Conservation (phyloP, 202 grass and related monocot genomes). For the Carex sylvatica region DNA sequence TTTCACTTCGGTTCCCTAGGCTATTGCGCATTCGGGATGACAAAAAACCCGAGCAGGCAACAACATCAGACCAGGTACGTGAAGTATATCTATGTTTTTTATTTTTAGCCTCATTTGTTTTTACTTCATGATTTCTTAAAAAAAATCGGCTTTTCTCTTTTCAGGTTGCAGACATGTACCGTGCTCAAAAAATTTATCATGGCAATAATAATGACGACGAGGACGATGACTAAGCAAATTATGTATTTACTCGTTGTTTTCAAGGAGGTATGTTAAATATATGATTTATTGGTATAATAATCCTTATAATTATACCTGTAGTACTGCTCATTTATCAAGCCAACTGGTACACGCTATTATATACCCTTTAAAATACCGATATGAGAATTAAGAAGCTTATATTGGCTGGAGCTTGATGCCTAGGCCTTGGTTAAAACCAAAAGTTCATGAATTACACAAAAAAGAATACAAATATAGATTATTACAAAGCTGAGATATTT, state of each 20-base stretch:
- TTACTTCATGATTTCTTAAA: not conserved
- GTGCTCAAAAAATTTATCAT: conserved; percentile 91
- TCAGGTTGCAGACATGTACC: conserved; percentile 91
- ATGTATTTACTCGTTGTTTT: not conserved
- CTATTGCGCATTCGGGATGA: conserved; percentile 77
- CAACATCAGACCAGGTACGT: conserved; percentile 79
- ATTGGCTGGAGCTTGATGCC: not conserved
- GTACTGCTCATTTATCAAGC: not conserved
- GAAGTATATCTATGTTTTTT: conserved; percentile 11
- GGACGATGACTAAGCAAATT: conserved; percentile 65
- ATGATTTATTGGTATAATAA: not conserved
- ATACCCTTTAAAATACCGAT: not conserved
- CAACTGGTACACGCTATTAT: not conserved
- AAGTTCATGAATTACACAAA: not conserved
- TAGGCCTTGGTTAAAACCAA: not conserved
- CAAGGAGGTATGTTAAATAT: not conserved
- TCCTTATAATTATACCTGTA: not conserved
- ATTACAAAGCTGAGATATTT: not conserved
- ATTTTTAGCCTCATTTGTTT: not conserved
- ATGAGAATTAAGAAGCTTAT: not conserved
- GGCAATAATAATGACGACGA: conserved; percentile 67
- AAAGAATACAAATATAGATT: not conserved
- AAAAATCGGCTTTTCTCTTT: not conserved
- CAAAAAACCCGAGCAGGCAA: conserved; percentile 89
- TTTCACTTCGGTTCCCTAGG: conserved; percentile 91